Evolutionary conservation across 2,329 filamentous ascomycete genomes (phyloP).

Genomic region (Colletotrichum caudatum): DNA sequence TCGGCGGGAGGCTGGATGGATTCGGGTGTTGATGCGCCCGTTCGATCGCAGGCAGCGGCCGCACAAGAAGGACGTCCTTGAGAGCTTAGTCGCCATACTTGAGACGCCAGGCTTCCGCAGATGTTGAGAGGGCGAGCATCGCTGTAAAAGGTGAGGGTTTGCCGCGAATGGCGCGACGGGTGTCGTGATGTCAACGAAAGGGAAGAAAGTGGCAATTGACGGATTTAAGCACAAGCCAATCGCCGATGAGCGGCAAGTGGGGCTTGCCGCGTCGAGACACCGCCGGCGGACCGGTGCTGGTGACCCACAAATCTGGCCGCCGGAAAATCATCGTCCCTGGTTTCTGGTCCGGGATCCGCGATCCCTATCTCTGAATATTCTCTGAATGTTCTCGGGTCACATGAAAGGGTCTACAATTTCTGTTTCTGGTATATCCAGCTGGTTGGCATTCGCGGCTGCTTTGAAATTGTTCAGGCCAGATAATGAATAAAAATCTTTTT

Average conservation of each 20-base stretch:
- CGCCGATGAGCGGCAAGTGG: background rate
- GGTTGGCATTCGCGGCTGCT: background rate
- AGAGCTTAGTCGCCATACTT: conserved; percentile 34
- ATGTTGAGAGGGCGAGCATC: conserved; percentile 14
- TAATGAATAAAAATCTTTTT: background rate
- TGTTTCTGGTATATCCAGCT: background rate
- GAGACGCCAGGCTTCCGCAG: conserved; percentile 12
- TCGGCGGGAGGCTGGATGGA: background rate
- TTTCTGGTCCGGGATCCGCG: background rate
- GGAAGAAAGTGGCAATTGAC: conserved; percentile 35
- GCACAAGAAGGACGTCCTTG: conserved; percentile 4
- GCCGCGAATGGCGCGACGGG: background rate
- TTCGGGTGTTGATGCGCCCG: background rate
- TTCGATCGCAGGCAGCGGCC: conserved; percentile 12
- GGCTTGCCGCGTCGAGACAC: background rate
- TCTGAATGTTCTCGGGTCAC: background rate
- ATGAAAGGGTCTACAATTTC: too few relatives aligned
- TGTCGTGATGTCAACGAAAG: conserved; percentile 39
- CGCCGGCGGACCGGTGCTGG: background rate
- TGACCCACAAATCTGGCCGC: background rate
- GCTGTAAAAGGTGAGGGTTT: background rate
- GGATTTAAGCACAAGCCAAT: conserved; percentile 38
- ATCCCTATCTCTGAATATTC: background rate
- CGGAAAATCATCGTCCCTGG: background rate
- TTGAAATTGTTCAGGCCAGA: background rate